A percentile compares a stretch with the other conserved stretches of the same genome.
These are phyloP conservation scores for Mycena polygramma DNA, from an alignment of 768 basidiomycete species.

Conservation along the genomic window DNA sequence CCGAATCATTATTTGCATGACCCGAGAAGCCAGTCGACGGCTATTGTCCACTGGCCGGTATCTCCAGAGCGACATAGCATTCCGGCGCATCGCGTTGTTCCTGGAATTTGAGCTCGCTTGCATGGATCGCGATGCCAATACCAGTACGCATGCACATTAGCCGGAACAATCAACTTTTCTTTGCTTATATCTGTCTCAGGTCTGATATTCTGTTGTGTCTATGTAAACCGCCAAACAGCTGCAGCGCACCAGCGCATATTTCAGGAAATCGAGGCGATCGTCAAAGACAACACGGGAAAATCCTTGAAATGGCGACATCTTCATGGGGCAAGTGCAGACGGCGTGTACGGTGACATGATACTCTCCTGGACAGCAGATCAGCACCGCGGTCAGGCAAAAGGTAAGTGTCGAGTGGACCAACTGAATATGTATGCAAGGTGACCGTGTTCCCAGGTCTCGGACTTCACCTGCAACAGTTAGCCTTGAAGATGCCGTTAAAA, in stretches of 20 bases:
- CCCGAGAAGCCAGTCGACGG: background rate
- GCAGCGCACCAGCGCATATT: background rate
- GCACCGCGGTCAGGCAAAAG: slow-evolving; percentile 23
- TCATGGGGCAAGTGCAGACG: slow-evolving; percentile 1
- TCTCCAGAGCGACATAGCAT: slow-evolving; percentile 27
- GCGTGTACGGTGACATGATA: slow-evolving; percentile 6
- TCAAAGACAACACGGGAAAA: slow-evolving; percentile 13
- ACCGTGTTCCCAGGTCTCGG: background rate
- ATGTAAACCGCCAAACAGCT: background rate
- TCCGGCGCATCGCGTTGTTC: slow-evolving; percentile 14
- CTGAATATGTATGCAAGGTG: no score
- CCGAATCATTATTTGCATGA: no score
- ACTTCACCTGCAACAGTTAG: background rate
- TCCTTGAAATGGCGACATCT: slow-evolving; percentile 7
- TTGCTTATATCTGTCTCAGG: background rate
- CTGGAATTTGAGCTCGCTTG: slow-evolving; percentile 18
- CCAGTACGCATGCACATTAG: background rate
- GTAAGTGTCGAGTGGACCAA: background rate
- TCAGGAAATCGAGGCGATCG: background rate
- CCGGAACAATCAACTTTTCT: background rate
- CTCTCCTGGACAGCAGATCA: slow-evolving; percentile 12
- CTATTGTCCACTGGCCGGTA: background rate
- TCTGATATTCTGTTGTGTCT: background rate
- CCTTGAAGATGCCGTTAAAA: background rate
- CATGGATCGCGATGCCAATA: slow-evolving; percentile 5